Conservation (phyloP, 2,329 filamentous ascomycete species). For the Sporothrix brasiliensis region DNA sequence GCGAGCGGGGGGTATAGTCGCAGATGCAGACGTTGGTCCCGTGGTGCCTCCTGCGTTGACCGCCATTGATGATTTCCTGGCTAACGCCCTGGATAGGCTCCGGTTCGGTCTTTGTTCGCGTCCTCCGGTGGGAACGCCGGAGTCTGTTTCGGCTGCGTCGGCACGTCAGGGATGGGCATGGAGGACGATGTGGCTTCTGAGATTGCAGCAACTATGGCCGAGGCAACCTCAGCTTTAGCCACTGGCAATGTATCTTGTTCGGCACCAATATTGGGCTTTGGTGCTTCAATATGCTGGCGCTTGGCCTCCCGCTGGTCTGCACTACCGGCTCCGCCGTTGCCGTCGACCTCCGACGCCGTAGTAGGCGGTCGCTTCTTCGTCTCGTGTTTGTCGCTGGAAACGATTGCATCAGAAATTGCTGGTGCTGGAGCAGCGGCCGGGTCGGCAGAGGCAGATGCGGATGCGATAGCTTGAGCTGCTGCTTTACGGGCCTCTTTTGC, state of each 20-base stretch:
- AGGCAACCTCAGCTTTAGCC: background rate
- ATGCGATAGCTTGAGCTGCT: background rate
- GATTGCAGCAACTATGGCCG: conserved; percentile 10
- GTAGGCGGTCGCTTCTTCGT: conserved; percentile 38
- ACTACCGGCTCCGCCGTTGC: background rate
- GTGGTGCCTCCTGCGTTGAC: background rate
- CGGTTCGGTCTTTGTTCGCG: background rate
- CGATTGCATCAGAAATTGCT: background rate
- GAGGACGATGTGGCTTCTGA: conserved; percentile 1
- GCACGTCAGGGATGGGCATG: conserved; percentile 2
- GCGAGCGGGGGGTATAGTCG: background rate
- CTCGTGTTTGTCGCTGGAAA: conserved; percentile 15
- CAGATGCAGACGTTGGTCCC: background rate
- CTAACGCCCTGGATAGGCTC: background rate
- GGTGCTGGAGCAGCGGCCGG: background rate
- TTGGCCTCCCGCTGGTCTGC: conserved; percentile 35
- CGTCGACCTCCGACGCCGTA: conserved; percentile 28
- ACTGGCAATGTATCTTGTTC: background rate
- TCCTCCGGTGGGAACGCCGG: background rate
- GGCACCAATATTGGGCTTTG: background rate
- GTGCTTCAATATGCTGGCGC: conserved; percentile 38
- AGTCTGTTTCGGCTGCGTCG: conserved; percentile 20
- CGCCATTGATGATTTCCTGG: background rate
- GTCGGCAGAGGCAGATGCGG: background rate
- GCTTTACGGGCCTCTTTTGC: conserved; percentile 57